Evolutionary conservation across 306 rosid genomes (phyloP), one percentile per base, ranked within the genome.

Genomic region (Vigna hirtella): DNA sequence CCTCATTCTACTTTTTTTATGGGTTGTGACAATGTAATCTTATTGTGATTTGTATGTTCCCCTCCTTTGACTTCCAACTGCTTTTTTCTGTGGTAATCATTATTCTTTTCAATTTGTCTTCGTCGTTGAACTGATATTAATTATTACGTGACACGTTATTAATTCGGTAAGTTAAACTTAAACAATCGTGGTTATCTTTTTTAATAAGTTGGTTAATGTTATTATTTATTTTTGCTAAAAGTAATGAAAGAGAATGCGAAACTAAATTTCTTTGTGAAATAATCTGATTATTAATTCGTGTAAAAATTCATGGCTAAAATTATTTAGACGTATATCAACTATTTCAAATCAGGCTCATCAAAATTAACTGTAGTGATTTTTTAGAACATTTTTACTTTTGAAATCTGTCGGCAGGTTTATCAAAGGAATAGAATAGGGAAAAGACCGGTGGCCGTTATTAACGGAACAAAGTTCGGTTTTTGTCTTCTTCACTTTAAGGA

Each of bases 11-110:
- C 53, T 66, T 15, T 26, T 26, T 28, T 72, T 42, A 7, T 40
- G 58, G 49, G 9, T 68, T 68, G 76, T 77, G 69, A 68, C 57
- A 4, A 30, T 68, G 66, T 83, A 83, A 77, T 72, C 55, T 74
- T 74, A 78, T 61, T 67, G 55, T 78, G 73, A 83, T 40, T 83
- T 67, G 73, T 73, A 65, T 83, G 5, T 52, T 83, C 74, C 3
- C 10, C 73, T 49, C 53, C 1, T 43, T 53, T 47, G 1, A 63
- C 48, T 36, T 36, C 9, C 9, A 6, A 36, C 8, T 36, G 7
- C 9, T 36, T 36, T 30, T 62, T 32, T 57, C 12, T 57, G 8
- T 57, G 36, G 9, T 22, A 4, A 53, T 4, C 28, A 2, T 52
- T 55, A 18, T 22, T 56, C 7, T 22, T 56, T 11, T 20, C 18